phyloP scores from a whole-genome alignment of 495 filamentous ascomycete species.

The Articulospora tetracladia region DNA sequence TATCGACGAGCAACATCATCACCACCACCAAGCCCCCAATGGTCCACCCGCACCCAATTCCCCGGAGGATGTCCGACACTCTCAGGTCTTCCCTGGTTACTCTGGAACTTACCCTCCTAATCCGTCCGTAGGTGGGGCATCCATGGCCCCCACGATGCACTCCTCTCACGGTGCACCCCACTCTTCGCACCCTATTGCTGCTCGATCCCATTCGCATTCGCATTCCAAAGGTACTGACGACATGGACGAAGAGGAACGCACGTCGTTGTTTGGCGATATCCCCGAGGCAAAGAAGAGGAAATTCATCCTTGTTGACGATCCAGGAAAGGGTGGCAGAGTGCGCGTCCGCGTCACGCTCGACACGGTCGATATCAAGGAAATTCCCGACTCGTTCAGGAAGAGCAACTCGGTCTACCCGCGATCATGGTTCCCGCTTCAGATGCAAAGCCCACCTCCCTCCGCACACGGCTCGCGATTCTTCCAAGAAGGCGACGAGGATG shows the following conservation, averaged over 20 bases:
- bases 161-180: slow-evolving; percentile 41
- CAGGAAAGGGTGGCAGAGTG: slow-evolving; percentile 68
- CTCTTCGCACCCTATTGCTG: slow-evolving; percentile 26
- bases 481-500: slow-evolving; percentile 58
- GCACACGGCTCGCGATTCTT: slow-evolving; percentile 64
- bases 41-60: slow-evolving; percentile 7
- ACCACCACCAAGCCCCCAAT: slow-evolving; percentile 53
- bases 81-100: slow-evolving; percentile 77
- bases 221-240: slow-evolving; percentile 15
- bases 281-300: slow-evolving; percentile 88
- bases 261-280: slow-evolving; percentile 76
- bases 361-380: slow-evolving; percentile 84
- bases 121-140: slow-evolving; percentile 46
- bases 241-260: slow-evolving; percentile 39
- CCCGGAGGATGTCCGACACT: slow-evolving; percentile 60
- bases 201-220: slow-evolving; percentile 17
- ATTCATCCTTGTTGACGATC: slow-evolving; percentile 93
- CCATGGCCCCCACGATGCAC: slow-evolving; percentile 71
- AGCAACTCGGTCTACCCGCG: slow-evolving; percentile 85
- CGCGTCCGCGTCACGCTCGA: slow-evolving; percentile 87
- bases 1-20: slow-evolving; percentile 53
- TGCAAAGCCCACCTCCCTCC: slow-evolving; percentile 71
- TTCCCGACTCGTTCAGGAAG: slow-evolving; percentile 89
- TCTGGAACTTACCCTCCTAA: slow-evolving; percentile 54
- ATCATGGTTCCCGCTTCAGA: slow-evolving; percentile 82